Conservation (phyloP, 78 protist genomes). For the slime mould (Dictyostelium discoideum) region dicty_2.7 NC_007091.3:1797501-1798000, state of each 20-base stretch:
- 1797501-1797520: not conserved
- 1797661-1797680: no score
- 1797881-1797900: no score
- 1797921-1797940: not conserved
- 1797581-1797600: not conserved
- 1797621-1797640: not conserved
- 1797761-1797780: no score
- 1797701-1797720: no score
- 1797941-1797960: not conserved
- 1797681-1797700: no score
- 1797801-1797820: no score
- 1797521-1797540: not conserved
- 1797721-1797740: no score
- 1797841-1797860: not conserved
- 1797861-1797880: no score
- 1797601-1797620: no score
- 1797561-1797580: not conserved
- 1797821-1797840: no score
- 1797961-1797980: not conserved
- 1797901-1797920: not conserved
- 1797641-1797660: not conserved
- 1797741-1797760: not conserved
- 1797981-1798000: not conserved
- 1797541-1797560: not conserved
- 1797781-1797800: not conserved